phyloP scores from a whole-genome alignment of 1,139 yeast genomes.

The Suhomyces bokatorum region DNA sequence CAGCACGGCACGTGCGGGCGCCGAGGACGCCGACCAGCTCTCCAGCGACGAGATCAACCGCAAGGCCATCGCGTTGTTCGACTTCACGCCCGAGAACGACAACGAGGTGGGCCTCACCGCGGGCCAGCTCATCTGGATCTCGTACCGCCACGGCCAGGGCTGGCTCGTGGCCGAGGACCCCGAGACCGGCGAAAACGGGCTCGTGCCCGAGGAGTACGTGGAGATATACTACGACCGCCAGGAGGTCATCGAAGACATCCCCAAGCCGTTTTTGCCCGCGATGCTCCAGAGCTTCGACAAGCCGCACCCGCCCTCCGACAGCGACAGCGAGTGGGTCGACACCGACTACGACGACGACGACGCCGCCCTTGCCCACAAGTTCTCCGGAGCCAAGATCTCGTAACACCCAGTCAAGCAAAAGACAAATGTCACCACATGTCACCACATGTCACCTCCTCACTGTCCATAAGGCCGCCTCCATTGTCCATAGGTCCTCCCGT shows the following conservation, averaged over 20 bases:
- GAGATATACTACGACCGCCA: slow-evolving; percentile 45
- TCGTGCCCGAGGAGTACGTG: slow-evolving; percentile 95
- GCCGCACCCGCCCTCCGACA: slow-evolving; percentile 15
- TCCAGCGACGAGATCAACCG: slow-evolving; percentile 43
- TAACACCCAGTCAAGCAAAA: neutral
- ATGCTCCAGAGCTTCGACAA: slow-evolving; percentile 28
- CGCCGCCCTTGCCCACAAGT: slow-evolving; percentile 1
- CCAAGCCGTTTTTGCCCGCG: slow-evolving; percentile 50
- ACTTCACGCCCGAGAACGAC: slow-evolving; percentile 89
- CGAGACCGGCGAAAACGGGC: slow-evolving; percentile 76
- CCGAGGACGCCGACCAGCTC: slow-evolving; percentile 4
- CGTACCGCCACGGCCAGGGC: slow-evolving; percentile 95
- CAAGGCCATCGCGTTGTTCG: slow-evolving; percentile 82
- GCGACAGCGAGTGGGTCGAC: slow-evolving; percentile 43
- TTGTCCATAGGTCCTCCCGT: too few species aligned
- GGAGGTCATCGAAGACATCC: slow-evolving; percentile 36
- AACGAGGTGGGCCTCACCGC: slow-evolving; percentile 79
- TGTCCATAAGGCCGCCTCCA: neutral
- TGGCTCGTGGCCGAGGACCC: slow-evolving; percentile 96
- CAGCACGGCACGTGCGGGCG: slow-evolving; percentile 1
- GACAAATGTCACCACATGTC: too few species aligned
- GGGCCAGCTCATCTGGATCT: slow-evolving; percentile 84
- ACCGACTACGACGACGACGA: slow-evolving; percentile 24
- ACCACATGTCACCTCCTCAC: too few species aligned
- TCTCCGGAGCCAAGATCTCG: neutral